Base-by-base conservation (phyloP, 2,329 filamentous ascomycete species). In the Colletotrichum sp. region DNA sequence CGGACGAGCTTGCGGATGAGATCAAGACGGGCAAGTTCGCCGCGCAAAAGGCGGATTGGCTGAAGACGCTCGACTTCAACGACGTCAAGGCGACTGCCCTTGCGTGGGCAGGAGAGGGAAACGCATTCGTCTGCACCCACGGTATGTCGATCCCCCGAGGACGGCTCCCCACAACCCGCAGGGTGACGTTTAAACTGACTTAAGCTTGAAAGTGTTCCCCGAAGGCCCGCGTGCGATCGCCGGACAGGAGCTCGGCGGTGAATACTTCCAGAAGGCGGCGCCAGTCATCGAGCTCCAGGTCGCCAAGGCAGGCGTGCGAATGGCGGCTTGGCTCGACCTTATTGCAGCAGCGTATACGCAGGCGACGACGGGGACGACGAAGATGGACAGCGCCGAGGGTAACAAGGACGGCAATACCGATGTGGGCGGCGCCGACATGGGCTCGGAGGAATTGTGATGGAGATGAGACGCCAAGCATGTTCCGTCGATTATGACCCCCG, bases 271-370 rank as follows among this genome's bases (percentile, higher is more conserved):
- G 36, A 88, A 87, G 36, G 93, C 92, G 4, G 90, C 89, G n/a
- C 91, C 89, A 24, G 89, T 93, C 73, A 87, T 95, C 61, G 91
- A 95, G 83, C 81, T 90, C 75, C 91, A 93, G 81, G 87, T 95
- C 76, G 93, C 93, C 9, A 91, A 90, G 77, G 94, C 92, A 6
- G 94, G 94, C 13, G 94, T 91, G 82, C 89, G 94, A 65, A 87
- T 95, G 81, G 93, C 91, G 3, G 89, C 89, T 24, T 94, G 92
- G 91, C 84, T 94, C 76, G 92, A 94, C 80, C 84, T 88, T 79
- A 92, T 94, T 79, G 91, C 87, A 10, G 83, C 87, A 58, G 80
- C 83, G 48, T 79, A 79, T 61, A 32, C 61, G 28, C 78, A 79
- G 30, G 70, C 58, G 73, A 64, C 28, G 26, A 61, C 58, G 30